Evolutionary conservation across 2,329 filamentous ascomycete genomes (phyloP).

Genomic region (Talaromyces sp.): DNA sequence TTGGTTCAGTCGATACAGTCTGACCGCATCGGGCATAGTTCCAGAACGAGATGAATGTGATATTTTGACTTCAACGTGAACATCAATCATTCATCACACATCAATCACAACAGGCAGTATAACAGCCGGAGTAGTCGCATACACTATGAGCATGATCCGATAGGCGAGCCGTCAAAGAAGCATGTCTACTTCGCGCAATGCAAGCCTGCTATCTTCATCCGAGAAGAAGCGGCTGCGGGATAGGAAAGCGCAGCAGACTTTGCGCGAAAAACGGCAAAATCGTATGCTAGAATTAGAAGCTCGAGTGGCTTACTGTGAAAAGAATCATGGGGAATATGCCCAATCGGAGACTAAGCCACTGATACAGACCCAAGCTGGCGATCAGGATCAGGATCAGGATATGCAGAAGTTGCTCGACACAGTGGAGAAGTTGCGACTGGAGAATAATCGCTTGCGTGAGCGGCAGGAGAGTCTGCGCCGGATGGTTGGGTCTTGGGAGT

Average conservation of each 20-base stretch:
- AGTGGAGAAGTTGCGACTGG: slow-evolving; percentile 23
- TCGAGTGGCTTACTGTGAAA: slow-evolving; percentile 25
- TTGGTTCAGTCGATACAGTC: background rate
- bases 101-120: background rate
- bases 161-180: background rate
- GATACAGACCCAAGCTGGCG: background rate
- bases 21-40: background rate
- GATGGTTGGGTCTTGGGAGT: slow-evolving; percentile 25
- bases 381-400: background rate
- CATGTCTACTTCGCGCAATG: background rate
- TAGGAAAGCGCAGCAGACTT: slow-evolving; percentile 27
- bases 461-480: slow-evolving; percentile 22
- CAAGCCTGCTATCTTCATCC: slow-evolving; percentile 9
- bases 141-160: background rate
- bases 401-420: slow-evolving; percentile 22
- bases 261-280: slow-evolving; percentile 26
- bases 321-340: slow-evolving; percentile 22
- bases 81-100: too few relatives aligned
- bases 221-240: slow-evolving; percentile 27
- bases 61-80: too few relatives aligned
- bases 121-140: background rate
- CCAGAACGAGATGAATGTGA: too few relatives aligned
- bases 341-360: background rate
- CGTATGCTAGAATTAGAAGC: slow-evolving; percentile 23
- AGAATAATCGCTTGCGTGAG: slow-evolving; percentile 24